Base-by-base conservation (phyloP, 352 stramenopile species). In the Plasmopara halstedii region DNA sequence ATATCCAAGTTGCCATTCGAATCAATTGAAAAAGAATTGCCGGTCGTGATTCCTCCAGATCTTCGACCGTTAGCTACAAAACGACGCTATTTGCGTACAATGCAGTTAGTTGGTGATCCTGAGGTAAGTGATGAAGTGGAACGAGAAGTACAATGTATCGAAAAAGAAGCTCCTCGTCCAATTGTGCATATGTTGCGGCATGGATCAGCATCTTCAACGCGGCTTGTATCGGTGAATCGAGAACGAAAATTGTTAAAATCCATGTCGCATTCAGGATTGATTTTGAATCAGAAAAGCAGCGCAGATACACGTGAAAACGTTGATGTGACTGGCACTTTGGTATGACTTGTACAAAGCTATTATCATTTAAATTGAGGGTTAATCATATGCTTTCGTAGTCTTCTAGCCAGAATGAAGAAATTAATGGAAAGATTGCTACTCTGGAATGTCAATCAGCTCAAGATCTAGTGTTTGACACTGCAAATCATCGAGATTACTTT, bases 401-500 rank as follows among this genome's bases (percentile, higher is more conserved):
- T n/a, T n/a, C n/a, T n/a, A n/a, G n/a, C n/a, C n/a, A n/a, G n/a
- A n/a, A n/a, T n/a, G n/a, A n/a, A n/a, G n/a, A n/a, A n/a, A n/a
- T n/a, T n/a, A 26, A 47, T 26, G 51, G 31, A 48, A 39, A 57
- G 31, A 53, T 57, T 9, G 52, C 60, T 46, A 46, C 61, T 60
- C 21, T 43, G 18, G 39, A 42, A 31, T 49, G 64, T 7, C 58
- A 63, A 33, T 17, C 64, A 20, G 74, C 70, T 0, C 33, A 64
- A 27, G 72, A 77, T 17, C 63, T 78, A 33, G 57, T 58, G 20
- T 36, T 65, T 11, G 62, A 73, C 22, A 43, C 77, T n/a, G 38
- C 47, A 32, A 66, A 69, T 42, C 73, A 57, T 15, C 64, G 76
- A 17, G 50, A 54, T 15, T 90, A 90, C 58, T 86, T 90, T 41